These are phyloP conservation scores for Pyrus pyrifolia DNA, from an alignment of 306 rosid species.

Conservation along the genomic window DNA sequence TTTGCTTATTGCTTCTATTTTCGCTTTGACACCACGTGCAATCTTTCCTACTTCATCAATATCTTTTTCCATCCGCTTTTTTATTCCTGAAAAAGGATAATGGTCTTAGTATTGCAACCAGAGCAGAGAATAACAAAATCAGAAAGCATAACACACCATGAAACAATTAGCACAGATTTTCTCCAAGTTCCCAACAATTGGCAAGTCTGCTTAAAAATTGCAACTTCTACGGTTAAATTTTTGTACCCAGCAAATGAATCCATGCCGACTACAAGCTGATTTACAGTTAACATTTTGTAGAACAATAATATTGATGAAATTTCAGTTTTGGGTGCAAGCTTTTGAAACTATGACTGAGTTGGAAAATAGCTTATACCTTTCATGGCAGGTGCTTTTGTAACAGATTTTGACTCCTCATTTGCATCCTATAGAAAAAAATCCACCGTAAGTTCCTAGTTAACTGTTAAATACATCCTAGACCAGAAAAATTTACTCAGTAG, in stretches of 20 bases:
- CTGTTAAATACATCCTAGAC: not conserved
- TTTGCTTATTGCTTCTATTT: constrained; percentile 72
- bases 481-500: not conserved
- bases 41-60: constrained; percentile 96
- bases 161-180: not conserved
- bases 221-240: not conserved
- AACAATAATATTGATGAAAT: not conserved
- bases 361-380: constrained; percentile 46
- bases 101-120: not conserved
- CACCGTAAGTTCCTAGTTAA: not conserved
- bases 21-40: constrained; percentile 71
- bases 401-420: constrained; percentile 89
- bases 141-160: not conserved
- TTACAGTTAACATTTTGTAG: not conserved
- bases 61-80: constrained; percentile 96
- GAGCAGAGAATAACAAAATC: not conserved
- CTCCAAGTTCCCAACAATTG: too few species aligned
- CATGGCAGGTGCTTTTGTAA: constrained; percentile 86
- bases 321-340: not conserved
- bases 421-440: constrained; percentile 38
- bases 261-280: not conserved
- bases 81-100: constrained; percentile 55
- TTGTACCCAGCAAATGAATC: not conserved
- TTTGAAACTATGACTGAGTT: constrained; percentile 1
- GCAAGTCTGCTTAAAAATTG: not conserved